phyloP scores from a whole-genome alignment of 2,329 filamentous ascomycete genomes.

The Raffaelea deltoideospora region DNA sequence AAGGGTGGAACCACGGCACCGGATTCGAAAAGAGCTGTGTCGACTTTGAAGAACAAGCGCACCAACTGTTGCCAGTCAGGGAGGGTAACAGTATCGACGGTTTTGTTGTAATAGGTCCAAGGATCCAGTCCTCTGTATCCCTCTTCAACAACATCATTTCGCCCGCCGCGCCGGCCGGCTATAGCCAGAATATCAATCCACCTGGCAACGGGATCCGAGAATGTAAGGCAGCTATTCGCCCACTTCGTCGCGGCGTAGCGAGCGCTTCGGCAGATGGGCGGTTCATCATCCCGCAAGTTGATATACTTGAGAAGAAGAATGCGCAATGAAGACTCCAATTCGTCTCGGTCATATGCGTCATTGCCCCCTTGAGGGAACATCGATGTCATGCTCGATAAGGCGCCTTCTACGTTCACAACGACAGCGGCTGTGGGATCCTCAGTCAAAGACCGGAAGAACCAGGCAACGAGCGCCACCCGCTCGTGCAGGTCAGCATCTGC shows the following conservation, averaged over 20 bases:
- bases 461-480: slow-evolving; percentile 39
- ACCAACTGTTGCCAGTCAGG: slow-evolving; percentile 39
- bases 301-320: slow-evolving; percentile 55
- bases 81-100: slow-evolving; percentile 21
- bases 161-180: slow-evolving; percentile 48
- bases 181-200: slow-evolving; percentile 84
- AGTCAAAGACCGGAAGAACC: slow-evolving; percentile 71
- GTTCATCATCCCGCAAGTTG: slow-evolving; percentile 28
- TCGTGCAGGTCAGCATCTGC: slow-evolving; percentile 39
- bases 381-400: slow-evolving; percentile 56
- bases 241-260: slow-evolving; percentile 76
- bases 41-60: slow-evolving; percentile 29
- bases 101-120: slow-evolving; percentile 33
- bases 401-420: slow-evolving; percentile 77
- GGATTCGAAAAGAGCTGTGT: slow-evolving; percentile 13
- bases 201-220: slow-evolving; percentile 60
- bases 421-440: slow-evolving; percentile 64
- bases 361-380: slow-evolving; percentile 20
- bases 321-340: slow-evolving; percentile 22
- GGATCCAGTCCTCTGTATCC: slow-evolving; percentile 74
- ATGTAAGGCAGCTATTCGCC: slow-evolving; percentile 76
- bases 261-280: slow-evolving; percentile 51
- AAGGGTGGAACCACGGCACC: neutral
- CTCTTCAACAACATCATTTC: slow-evolving; percentile 77
- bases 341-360: neutral